These are phyloP conservation scores for Fusarium graminum DNA, from an alignment of 2,329 filamentous ascomycete genomes.

Conservation along the genomic window DNA sequence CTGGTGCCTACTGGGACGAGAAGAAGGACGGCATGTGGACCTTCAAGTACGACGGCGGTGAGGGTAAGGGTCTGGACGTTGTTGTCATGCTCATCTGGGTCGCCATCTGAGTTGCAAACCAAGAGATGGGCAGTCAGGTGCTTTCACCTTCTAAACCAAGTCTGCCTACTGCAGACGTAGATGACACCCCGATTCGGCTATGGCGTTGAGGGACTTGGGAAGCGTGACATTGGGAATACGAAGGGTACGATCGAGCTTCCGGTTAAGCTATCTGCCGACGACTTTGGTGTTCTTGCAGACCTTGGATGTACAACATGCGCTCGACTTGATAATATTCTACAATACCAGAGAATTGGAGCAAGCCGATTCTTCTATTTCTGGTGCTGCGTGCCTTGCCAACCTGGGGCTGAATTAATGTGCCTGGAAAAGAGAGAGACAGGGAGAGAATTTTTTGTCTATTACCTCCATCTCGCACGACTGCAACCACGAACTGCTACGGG, in stretches of 20 bases:
- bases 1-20: conserved; percentile 90
- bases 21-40: conserved; percentile 92
- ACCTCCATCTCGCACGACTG: background rate
- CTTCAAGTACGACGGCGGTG: conserved; percentile 82
- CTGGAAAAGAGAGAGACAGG: background rate
- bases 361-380: conserved; percentile 18
- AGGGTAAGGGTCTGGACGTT: conserved; percentile 76
- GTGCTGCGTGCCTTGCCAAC: conserved; percentile 5
- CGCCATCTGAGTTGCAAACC: conserved; percentile 63
- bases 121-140: conserved; percentile 15
- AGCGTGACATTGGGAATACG: conserved; percentile 47
- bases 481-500: background rate
- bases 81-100: conserved; percentile 85
- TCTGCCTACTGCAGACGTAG: conserved; percentile 31
- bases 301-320: conserved; percentile 49
- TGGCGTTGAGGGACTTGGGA: conserved; percentile 49
- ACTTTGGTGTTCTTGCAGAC: conserved; percentile 45
- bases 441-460: background rate
- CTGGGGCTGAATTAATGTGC: conserved; percentile 9
- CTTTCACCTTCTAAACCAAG: conserved; percentile 21
- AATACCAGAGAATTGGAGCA: conserved; percentile 32
- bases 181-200: conserved; percentile 46
- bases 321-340: conserved; percentile 38
- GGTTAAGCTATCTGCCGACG: conserved; percentile 40
- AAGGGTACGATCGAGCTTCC: conserved; percentile 45